Percentiles rank a stretch among this genome's conserved stretches.
These are phyloP conservation scores for Pseudopyrenochaeta lycopersici DNA, from an alignment of 2,329 filamentous ascomycete species.

Conservation along the genomic window DNA sequence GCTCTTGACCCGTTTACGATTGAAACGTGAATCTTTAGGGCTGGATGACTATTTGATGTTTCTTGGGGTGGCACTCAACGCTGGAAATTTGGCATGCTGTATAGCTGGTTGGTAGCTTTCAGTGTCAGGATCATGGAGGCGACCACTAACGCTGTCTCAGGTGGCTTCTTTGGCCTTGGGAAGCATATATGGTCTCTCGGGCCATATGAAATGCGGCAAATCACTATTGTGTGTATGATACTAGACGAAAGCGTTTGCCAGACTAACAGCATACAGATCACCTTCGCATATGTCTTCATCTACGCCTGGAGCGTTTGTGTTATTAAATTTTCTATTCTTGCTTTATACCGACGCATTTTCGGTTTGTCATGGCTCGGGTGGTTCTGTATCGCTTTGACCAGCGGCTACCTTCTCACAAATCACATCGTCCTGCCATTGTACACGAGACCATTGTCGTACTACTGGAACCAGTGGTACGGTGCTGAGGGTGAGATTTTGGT, in stretches of 20 bases:
- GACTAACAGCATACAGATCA: constrained; percentile 23
- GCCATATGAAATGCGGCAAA: constrained; percentile 33
- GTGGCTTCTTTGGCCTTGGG: constrained; percentile 32
- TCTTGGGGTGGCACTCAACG: constrained; percentile 26
- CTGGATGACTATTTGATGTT: constrained; percentile 37
- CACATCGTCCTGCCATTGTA: constrained; percentile 31
- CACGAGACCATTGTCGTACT: constrained; percentile 23
- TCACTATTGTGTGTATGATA: constrained; percentile 26
- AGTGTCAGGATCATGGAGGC: not conserved
- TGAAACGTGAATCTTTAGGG: constrained; percentile 25
- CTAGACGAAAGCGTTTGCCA: not conserved
- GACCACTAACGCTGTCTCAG: constrained; percentile 2
- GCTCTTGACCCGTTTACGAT: constrained; percentile 22
- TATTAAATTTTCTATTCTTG: constrained; percentile 38
- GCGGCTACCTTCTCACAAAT: constrained; percentile 27
- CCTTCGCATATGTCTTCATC: constrained; percentile 35
- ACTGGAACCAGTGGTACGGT: constrained; percentile 32
- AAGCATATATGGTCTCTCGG: constrained; percentile 35
- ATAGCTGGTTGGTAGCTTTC: constrained; percentile 20
- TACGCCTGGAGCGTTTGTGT: constrained; percentile 37
- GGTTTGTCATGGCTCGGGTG: constrained; percentile 33
- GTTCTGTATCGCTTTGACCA: constrained; percentile 26
- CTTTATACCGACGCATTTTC: constrained; percentile 37
- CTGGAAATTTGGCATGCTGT: constrained; percentile 35
- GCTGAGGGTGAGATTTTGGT: constrained; percentile 22